Evolutionary conservation across 2,329 filamentous ascomycete species (phyloP), one percentile per base, ranked within the genome.

Genomic region (Calonectria pseudoturangicola): DNA sequence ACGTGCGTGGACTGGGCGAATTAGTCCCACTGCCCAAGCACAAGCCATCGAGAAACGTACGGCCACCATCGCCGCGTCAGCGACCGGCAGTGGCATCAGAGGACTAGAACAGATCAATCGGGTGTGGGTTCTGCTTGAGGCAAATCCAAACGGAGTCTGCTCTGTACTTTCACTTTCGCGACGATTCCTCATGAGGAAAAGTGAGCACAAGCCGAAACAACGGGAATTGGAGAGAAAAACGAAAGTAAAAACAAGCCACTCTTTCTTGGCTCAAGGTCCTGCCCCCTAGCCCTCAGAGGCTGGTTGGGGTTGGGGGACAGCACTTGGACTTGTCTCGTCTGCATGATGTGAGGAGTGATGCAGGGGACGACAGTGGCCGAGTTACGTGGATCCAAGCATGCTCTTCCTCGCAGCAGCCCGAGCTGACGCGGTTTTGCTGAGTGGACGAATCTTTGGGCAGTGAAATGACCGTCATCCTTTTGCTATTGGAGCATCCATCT

Each of bases 201-300:
- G 51, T 58, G 48, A 72, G 58, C 25, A 68, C 70, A 65, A 43
- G 65, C 41, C 41, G 70, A 72, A 68, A 72, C 70, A 56, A 30
- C 41, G 48, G 70, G 4, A 58, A 65, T 45, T 33, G 16, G 36
- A 36, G 39, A 25, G 16, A 39, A 41, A 54, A 60, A 41, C 28
- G 58, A 58, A 58, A 58, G 25, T 28, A 62, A 47, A 27, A 51
- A 65, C 12, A 4, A 43, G 18, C n/a, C 47, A 36, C 60, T 15
- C 21, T 58, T 21, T 27, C 36, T 15, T 30, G 36, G 39, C n/a
- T 9, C 50, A 51, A 36, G 18, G 33, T 21, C 58, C 62, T 27
- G 36, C 45, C 58, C 18, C 58, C 33, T 10, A 45, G 45, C n/a
- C 27, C 50, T 43, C 51, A 21, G 50, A 27, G 51, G 51, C 28